Evolutionary conservation across 768 basidiomycete species (phyloP), one percentile per base, ranked within the genome.

Genomic region (Leccinum ochraceum): DNA sequence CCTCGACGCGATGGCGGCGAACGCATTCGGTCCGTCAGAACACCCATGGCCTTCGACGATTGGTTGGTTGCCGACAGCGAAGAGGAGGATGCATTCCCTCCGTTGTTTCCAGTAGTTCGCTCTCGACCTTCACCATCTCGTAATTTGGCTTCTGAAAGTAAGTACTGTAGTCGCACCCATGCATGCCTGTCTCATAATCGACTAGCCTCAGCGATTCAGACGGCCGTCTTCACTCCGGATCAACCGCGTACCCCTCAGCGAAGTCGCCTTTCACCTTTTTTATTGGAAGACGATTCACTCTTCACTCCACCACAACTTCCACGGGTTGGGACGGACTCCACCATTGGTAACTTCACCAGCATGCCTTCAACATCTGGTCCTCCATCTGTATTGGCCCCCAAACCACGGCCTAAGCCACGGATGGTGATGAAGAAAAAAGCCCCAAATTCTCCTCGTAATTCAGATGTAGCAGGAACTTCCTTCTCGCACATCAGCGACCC

Each of bases 61-160:
- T 81, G 81, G 69, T 69, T 81, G n/a, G 77, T 83, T 54, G 78
- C 78, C 26, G 83, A 81, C 66, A 84, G 83, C 67, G 79, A 80
- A 54, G 79, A 72, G 28, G 79, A 80, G 53, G 70, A 60, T 36
- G 48, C 0, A 22, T 57, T 59, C 5, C 4, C 16, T 42, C 39
- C 39, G 17, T 42, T 42, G 17, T 42, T 42, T 0, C 46, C 34
- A 54, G 34, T 14, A 30, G 37, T 48, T 28, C 20, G 13, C 14
- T 24, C 17, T 16, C 24, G 52, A 42, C 3, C 11, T 20, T 50
- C 55, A 24, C 34, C 22, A 48, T 20, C 9, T 6, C 57, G 36
- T 24, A 44, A 39, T 44, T 49, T 32, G 52, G 24, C 48, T 17
- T 30, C 39, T 10, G 65, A 61, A 30, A 17, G 69, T 70, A 51